Evolutionary conservation across 2,329 filamentous ascomycete genomes (phyloP), one percentile per base, ranked within the genome.

Genomic region (Falciphora oryzae): DNA sequence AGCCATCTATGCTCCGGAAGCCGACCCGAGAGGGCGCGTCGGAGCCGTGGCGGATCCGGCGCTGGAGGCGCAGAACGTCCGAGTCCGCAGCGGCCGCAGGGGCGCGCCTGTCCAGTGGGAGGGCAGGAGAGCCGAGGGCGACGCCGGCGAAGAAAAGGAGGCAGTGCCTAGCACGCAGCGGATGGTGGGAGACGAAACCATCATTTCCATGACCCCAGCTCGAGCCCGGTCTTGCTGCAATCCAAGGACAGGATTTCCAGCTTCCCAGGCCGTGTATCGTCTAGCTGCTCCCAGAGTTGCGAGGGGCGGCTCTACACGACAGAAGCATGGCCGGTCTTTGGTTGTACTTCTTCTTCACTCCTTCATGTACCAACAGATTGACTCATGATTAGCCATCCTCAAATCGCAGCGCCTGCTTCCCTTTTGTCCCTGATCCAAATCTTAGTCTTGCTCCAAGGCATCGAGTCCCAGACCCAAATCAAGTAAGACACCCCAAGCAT

Each of bases 61-160:
- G 32, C 14, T 59, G 27, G 27, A 68, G 66, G 8, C 57, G 59
- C 38, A 67, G 63, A 25, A 64, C 66, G 38, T 68, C 59, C 14
- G 64, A 22, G 31, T 60, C 57, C 22, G 65, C 60, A 2, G 66
- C 67, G 10, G 66, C 57, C 10, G 67, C 67, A 27, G 65, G 65
- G 5, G 65, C 64, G 3, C 65, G 62, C 13, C 63, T 59, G 31
- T 59, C 44, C 35, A 57, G 58, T 7, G 44, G 44, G 32, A 64
- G 32, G n/a, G 61, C 62, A 25, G 64, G 64, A 1, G 63, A 65
- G 25, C 38, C 27, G 28, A 61, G 57, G 61, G 31, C 61, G 4
- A 64, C 61, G 53, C 61, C 56, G 25, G 62, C 64, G 18, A 44
- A 29, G n/a, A n/a, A 35, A 58, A 13, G 22, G 65, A 61, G 22